Evolutionary conservation across 345 rosid species (phyloP).

Genomic region (Rubroshorea leprosula): DNA sequence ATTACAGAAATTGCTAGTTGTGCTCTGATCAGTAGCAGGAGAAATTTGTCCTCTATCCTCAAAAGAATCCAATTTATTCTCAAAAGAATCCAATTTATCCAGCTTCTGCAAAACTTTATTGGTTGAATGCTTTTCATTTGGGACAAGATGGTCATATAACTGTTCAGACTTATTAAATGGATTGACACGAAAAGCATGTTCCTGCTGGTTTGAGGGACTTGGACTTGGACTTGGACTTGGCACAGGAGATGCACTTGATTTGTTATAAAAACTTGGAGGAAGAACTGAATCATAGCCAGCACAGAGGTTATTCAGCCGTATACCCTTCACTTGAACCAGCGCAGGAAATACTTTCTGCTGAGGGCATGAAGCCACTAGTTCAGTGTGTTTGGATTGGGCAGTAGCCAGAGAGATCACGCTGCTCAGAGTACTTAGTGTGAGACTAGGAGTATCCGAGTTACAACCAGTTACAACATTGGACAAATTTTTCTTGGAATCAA

Average conservation of each 20-base stretch:
- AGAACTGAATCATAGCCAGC: constrained; percentile 34
- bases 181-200: constrained; percentile 37
- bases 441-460: constrained; percentile 33
- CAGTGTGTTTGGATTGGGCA: constrained; percentile 32
- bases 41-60: constrained; percentile 56
- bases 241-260: constrained; percentile 34
- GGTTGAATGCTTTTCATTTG: constrained; percentile 31
- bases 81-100: constrained; percentile 33
- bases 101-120: constrained; percentile 24
- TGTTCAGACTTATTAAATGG: constrained; percentile 31
- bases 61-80: constrained; percentile 37
- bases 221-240: constrained; percentile 55
- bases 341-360: constrained; percentile 40
- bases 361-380: constrained; percentile 33
- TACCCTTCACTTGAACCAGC: constrained; percentile 40
- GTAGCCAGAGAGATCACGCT: constrained; percentile 26
- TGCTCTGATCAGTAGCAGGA: constrained; percentile 55
- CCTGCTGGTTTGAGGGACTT: constrained; percentile 38
- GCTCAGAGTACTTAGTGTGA: constrained; percentile 40
- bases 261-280: constrained; percentile 30
- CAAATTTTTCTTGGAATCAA: constrained; percentile 25
- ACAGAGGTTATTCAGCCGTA: constrained; percentile 27
- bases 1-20: constrained; percentile 55
- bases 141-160: constrained; percentile 33
- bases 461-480: constrained; percentile 18